Conservation (phyloP, 495 filamentous ascomycete genomes). For the Xylona heveae region DNA sequence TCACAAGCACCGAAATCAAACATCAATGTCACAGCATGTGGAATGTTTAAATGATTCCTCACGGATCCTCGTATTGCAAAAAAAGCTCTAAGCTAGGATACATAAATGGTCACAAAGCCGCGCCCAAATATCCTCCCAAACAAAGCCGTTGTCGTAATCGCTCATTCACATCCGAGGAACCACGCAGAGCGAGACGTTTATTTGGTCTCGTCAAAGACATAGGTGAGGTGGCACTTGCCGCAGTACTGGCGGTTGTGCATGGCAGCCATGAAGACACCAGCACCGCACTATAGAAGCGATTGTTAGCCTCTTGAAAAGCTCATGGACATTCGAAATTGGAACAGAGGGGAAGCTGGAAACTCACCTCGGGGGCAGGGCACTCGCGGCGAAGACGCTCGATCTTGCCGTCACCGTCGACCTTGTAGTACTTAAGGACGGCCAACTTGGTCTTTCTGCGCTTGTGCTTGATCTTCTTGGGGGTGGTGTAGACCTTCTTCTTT, state of each 20-base stretch:
- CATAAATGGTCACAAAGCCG: no score
- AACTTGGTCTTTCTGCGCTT: constrained; percentile 99
- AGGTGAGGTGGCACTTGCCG: constrained; percentile 97
- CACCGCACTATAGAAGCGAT: constrained; percentile 51
- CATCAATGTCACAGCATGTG: no score
- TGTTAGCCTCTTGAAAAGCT: constrained; percentile 12
- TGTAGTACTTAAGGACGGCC: constrained; percentile 99
- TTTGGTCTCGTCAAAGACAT: constrained; percentile 87
- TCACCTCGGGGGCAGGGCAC: constrained; percentile 79
- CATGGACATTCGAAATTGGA: not conserved
- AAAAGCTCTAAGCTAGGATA: no score
- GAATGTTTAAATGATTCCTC: no score
- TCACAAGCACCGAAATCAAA: no score
- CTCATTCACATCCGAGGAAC: no score
- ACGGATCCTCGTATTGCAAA: no score
- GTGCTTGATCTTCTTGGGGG: constrained; percentile 99
- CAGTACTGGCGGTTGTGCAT: constrained; percentile 99
- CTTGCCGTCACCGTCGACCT: constrained; percentile 98
- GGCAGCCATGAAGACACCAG: constrained; percentile 99
- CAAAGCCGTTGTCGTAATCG: no score
- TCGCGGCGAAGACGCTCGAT: constrained; percentile 97
- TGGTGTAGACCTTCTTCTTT: constrained; percentile 99
- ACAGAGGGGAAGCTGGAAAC: constrained; percentile 14
- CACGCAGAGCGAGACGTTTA: no score
- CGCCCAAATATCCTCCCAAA: no score